These are phyloP conservation scores for Stachybotrys echinatus DNA, from an alignment of 2,329 filamentous ascomycete genomes.

Conservation along the genomic window DNA sequence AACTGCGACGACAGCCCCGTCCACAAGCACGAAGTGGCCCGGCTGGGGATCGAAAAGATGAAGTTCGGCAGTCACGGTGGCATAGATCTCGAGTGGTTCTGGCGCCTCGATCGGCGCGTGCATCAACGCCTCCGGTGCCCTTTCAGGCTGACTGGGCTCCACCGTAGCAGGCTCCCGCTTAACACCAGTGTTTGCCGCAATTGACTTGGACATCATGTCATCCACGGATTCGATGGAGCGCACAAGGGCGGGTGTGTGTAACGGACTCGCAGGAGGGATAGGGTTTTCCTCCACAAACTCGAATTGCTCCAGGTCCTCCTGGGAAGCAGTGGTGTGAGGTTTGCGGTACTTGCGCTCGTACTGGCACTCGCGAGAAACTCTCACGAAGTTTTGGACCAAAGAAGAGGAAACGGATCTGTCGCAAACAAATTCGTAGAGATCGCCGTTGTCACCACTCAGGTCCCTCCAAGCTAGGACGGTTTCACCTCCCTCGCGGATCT, in stretches of 20 bases:
- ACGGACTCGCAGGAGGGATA: conserved; percentile 59
- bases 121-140: conserved; percentile 12
- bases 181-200: conserved; percentile 38
- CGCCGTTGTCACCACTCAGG: conserved; percentile 84
- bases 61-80: conserved; percentile 73
- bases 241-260: conserved; percentile 52
- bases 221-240: conserved; percentile 53
- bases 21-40: conserved; percentile 78
- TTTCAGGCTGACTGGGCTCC: conserved; percentile 19
- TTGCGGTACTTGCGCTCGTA: conserved; percentile 94
- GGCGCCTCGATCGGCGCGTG: conserved; percentile 42
- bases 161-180: conserved; percentile 34
- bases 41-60: conserved; percentile 90
- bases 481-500: conserved; percentile 73
- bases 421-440: conserved; percentile 98
- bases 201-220: conserved; percentile 47
- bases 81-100: conserved; percentile 65
- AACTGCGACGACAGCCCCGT: conserved; percentile 66
- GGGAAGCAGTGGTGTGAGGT: conserved; percentile 72
- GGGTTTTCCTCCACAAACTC: conserved; percentile 64
- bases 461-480: conserved; percentile 93
- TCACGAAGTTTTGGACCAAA: conserved; percentile 75
- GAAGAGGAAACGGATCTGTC: conserved; percentile 65
- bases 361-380: conserved; percentile 85
- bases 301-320: conserved; percentile 76